These are phyloP conservation scores for Paraphaeosphaeria minitans DNA, from an alignment of 2,329 filamentous ascomycete species.

Conservation along the genomic window DNA sequence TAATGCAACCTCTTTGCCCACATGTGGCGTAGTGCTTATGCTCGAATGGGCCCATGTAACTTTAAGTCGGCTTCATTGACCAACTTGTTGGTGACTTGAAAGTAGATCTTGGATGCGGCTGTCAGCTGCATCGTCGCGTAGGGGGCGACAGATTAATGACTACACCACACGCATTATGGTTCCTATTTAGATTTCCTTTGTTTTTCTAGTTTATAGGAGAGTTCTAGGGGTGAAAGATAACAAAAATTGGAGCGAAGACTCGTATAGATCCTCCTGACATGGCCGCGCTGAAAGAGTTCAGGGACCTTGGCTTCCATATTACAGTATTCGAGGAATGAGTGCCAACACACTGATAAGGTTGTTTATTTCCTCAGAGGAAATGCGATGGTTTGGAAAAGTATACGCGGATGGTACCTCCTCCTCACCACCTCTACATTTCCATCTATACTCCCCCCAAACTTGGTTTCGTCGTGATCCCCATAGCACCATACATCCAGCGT, in stretches of 20 bases:
- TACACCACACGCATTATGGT: not conserved
- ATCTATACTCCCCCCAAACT: not conserved
- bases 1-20: not conserved
- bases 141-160: not conserved
- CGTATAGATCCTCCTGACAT: not conserved
- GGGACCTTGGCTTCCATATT: not conserved
- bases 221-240: too few relatives aligned
- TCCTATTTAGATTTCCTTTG: too few relatives aligned
- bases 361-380: too few relatives aligned
- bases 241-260: not conserved
- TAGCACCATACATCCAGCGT: not conserved
- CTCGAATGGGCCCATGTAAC: not conserved
- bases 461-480: not conserved
- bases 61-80: not conserved
- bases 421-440: too few relatives aligned
- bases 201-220: too few relatives aligned
- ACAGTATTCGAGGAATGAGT: not conserved
- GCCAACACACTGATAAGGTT: too few relatives aligned
- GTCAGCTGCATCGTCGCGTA: not conserved
- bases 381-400: too few relatives aligned
- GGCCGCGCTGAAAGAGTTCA: conserved; percentile 4
- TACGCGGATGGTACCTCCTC: too few relatives aligned
- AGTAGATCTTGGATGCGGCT: too few relatives aligned
- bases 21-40: too few relatives aligned
- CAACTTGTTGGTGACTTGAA: too few relatives aligned